Conservation (phyloP, 768 basidiomycete genomes). For the Tricholoma terreum region DNA sequence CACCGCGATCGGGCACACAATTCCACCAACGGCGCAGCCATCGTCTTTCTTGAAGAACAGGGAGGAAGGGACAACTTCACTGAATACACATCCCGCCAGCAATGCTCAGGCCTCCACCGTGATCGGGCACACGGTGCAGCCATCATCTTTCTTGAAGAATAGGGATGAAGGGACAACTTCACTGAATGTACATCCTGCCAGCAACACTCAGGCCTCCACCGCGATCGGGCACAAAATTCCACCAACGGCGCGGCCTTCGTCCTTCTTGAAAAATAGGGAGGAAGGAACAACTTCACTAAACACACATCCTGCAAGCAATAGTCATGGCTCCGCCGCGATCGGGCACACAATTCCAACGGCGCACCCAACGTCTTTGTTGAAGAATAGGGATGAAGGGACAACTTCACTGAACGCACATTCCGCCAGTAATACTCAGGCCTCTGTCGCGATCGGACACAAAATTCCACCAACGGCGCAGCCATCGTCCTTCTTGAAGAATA, state of each 20-base stretch:
- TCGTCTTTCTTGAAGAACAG: neutral
- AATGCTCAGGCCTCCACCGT: neutral
- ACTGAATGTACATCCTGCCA: neutral
- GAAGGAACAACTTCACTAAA: neutral
- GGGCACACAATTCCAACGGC: neutral
- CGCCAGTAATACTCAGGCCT: neutral
- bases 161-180: neutral
- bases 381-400: neutral
- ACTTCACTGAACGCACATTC: neutral
- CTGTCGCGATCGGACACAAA: neutral
- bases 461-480: too few relatives aligned
- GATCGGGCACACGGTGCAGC: neutral
- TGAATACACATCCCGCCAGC: neutral
- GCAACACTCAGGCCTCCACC: neutral
- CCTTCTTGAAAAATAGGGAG: neutral
- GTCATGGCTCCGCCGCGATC: neutral
- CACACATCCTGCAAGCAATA: neutral
- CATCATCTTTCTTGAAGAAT: neutral
- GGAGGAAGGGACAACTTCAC: neutral
- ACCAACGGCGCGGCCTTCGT: too few relatives aligned
- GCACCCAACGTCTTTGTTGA: too few relatives aligned
- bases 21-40: too few relatives aligned
- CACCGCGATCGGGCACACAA: neutral
- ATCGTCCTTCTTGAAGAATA: too few relatives aligned
- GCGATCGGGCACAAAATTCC: neutral